Evolutionary conservation across 768 basidiomycete genomes (phyloP).

Genomic region (Mycena haematopus): DNA sequence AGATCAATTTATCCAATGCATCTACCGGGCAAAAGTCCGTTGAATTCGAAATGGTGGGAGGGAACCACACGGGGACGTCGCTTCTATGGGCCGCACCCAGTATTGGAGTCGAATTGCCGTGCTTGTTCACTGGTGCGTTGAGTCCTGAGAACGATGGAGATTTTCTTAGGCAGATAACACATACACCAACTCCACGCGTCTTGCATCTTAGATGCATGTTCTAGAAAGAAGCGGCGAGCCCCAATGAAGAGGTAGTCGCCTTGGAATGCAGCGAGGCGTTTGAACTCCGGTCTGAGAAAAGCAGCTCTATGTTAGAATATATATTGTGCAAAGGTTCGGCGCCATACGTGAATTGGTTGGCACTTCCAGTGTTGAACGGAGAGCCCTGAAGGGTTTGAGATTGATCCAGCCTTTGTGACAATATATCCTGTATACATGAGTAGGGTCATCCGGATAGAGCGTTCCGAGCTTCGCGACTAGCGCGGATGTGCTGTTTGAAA

Average conservation of each 20-base stretch:
- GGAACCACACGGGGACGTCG: constrained; percentile 18
- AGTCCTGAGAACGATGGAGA: neutral
- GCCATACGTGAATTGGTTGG: constrained; percentile 19
- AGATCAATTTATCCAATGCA: constrained; percentile 15
- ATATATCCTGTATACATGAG: too few relatives aligned
- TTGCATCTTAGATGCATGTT: constrained; percentile 18
- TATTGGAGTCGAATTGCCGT: constrained; percentile 13
- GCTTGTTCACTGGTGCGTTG: constrained; percentile 19
- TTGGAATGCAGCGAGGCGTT: constrained; percentile 25
- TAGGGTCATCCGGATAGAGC: too few relatives aligned
- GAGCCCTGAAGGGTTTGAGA: constrained; percentile 13
- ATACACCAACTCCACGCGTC: constrained; percentile 23
- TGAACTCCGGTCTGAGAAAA: constrained; percentile 19
- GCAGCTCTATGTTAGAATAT: too few relatives aligned
- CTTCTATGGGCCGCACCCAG: constrained; percentile 15
- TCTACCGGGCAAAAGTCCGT: neutral
- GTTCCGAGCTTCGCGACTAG: too few relatives aligned
- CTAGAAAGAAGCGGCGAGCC: constrained; percentile 17
- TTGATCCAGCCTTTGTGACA: neutral
- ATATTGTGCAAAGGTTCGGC: too few relatives aligned
- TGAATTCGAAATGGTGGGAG: neutral
- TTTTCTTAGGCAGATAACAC: neutral
- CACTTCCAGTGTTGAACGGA: constrained; percentile 19
- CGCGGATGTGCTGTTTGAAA: too few relatives aligned
- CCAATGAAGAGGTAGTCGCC: constrained; percentile 16